Percentiles rank a stretch among this genome's conserved stretches.
Evolutionary conservation across 2,329 filamentous ascomycete genomes (phyloP).

Genomic region (Ascochyta viciae-villosae): DNA sequence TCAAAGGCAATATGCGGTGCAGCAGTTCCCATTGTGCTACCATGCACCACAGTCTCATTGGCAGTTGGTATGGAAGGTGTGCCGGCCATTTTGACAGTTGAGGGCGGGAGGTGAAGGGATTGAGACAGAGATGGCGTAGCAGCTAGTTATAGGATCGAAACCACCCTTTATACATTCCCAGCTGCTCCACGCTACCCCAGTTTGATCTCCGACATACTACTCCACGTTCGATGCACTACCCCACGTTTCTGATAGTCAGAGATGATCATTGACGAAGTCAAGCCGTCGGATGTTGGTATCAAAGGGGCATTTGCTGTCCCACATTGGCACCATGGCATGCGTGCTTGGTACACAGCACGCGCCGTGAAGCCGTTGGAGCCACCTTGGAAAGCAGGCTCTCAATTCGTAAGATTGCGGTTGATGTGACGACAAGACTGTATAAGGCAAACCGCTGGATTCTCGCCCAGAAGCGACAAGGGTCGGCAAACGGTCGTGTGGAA

Average conservation of each 20-base stretch:
- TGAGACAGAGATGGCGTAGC: too few species aligned
- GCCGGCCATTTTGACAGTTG: not conserved
- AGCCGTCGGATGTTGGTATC: not conserved
- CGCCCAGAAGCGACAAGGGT: constrained; percentile 1
- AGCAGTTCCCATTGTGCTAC: not conserved
- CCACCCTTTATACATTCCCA: not conserved
- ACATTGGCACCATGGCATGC: constrained; percentile 3
- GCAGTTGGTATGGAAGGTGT: not conserved
- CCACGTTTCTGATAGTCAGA: not conserved
- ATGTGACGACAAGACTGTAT: constrained; percentile 2
- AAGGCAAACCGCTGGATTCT: not conserved
- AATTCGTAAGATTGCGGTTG: not conserved
- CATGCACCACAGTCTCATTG: not conserved
- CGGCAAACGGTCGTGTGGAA: not conserved
- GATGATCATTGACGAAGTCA: not conserved
- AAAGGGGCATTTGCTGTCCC: not conserved
- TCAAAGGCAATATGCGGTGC: not conserved
- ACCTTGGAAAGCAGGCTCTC: not conserved
- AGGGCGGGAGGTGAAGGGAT: too few species aligned
- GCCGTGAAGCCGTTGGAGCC: not conserved
- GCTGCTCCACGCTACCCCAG: constrained; percentile 5
- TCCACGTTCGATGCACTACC: constrained; percentile 3
- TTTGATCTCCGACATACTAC: constrained; percentile 3
- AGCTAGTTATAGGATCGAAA: not conserved
- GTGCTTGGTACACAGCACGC: not conserved